Percentiles rank a stretch among this genome's conserved stretches.
phyloP scores from a whole-genome alignment of 2,329 filamentous ascomycete species.

The Pseudogymnoascus sp. region DNA sequence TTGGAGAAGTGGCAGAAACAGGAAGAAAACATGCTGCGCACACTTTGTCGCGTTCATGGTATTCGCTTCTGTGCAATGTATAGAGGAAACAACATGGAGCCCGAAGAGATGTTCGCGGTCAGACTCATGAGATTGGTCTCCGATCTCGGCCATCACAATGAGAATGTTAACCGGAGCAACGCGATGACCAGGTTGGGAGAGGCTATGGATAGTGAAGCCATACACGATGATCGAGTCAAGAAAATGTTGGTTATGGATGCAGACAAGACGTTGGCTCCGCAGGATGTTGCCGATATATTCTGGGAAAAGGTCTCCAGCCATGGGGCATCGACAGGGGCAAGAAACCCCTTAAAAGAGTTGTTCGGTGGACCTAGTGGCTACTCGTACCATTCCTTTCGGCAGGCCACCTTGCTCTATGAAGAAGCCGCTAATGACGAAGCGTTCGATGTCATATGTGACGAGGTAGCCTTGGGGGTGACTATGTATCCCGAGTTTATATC shows the following conservation, averaged over 20 bases:
- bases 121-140: background rate
- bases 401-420: slow-evolving; percentile 46
- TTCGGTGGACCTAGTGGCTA: slow-evolving; percentile 43
- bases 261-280: slow-evolving; percentile 45
- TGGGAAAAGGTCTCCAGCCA: slow-evolving; percentile 32
- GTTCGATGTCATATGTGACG: slow-evolving; percentile 39
- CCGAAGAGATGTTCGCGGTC: slow-evolving; percentile 26
- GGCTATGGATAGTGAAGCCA: slow-evolving; percentile 8
- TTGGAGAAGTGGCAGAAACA: slow-evolving; percentile 38
- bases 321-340: slow-evolving; percentile 1
- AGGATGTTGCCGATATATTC: slow-evolving; percentile 45
- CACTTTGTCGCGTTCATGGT: slow-evolving; percentile 35
- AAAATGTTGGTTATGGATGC: slow-evolving; percentile 50
- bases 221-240: slow-evolving; percentile 22
- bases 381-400: slow-evolving; percentile 46
- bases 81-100: slow-evolving; percentile 6
- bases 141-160: slow-evolving; percentile 33
- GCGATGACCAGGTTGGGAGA: slow-evolving; percentile 13
- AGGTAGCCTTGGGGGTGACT: slow-evolving; percentile 34
- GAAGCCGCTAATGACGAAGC: slow-evolving; percentile 30
- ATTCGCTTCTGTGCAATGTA: slow-evolving; percentile 39
- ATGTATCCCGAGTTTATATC: slow-evolving; percentile 41
- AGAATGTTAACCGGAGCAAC: slow-evolving; percentile 31
- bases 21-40: slow-evolving; percentile 37
- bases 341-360: slow-evolving; percentile 33